These are phyloP conservation scores for Trichoderma gamsii DNA, from an alignment of 495 filamentous ascomycete genomes.

Conservation along the genomic window DNA sequence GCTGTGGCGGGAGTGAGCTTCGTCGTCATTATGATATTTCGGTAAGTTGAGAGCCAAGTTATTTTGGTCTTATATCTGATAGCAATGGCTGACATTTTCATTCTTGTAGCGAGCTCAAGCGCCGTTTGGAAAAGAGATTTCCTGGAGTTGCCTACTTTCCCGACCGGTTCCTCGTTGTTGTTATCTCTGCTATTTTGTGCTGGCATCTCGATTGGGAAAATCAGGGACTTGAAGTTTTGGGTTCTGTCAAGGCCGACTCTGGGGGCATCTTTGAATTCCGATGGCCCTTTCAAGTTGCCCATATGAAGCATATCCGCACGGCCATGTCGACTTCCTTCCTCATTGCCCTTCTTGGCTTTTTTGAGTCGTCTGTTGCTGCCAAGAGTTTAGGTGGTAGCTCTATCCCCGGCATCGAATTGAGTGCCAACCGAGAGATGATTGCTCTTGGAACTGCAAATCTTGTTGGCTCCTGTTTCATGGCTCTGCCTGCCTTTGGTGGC, in stretches of 20 bases:
- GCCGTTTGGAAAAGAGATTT: conserved; percentile 70
- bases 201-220: conserved; percentile 76
- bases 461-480: conserved; percentile 82
- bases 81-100: background rate
- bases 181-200: conserved; percentile 74
- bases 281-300: conserved; percentile 71
- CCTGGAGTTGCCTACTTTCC: conserved; percentile 83
- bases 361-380: conserved; percentile 96
- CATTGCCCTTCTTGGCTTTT: conserved; percentile 93
- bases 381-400: conserved; percentile 71
- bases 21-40: conserved; percentile 77
- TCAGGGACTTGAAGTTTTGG: conserved; percentile 75
- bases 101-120: conserved; percentile 64
- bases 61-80: conserved; percentile 17
- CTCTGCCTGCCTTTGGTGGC: conserved; percentile 88
- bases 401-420: conserved; percentile 69
- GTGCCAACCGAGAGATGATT: conserved; percentile 89
- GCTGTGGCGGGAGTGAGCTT: conserved; percentile 75
- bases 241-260: conserved; percentile 63
- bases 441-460: conserved; percentile 88
- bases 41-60: conserved; percentile 37
- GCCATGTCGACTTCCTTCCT: conserved; percentile 88
- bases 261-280: conserved; percentile 69
- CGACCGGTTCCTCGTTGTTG: conserved; percentile 86
- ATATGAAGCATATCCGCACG: conserved; percentile 77